A percentile compares a stretch with the other conserved stretches of the same genome.
Conservation (phyloP, 169 alveolate species). For the Cryptosporidium baileyi region DNA sequence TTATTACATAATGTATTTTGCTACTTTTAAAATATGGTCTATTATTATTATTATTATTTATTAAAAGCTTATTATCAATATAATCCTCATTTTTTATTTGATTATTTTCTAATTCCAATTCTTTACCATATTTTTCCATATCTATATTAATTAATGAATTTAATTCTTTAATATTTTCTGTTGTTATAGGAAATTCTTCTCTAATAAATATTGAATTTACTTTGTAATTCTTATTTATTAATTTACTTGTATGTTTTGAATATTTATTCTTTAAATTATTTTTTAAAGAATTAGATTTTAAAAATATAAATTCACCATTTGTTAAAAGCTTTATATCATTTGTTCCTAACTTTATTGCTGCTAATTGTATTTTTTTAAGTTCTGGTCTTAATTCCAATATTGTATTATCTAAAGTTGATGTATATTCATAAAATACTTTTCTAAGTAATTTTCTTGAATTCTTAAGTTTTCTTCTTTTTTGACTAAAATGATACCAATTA, state of each 20-base stretch:
- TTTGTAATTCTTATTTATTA: slow-evolving; percentile 13
- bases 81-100: neutral
- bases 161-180: slow-evolving; percentile 33
- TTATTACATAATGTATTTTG: slow-evolving; percentile 13
- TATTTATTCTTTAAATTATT: slow-evolving; percentile 13
- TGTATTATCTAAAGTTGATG: slow-evolving; percentile 46
- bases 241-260: slow-evolving; percentile 27
- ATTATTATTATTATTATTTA: neutral
- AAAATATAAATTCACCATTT: slow-evolving; percentile 32
- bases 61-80: neutral
- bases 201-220: neutral
- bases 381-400: slow-evolving; percentile 37
- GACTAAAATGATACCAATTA: slow-evolving; percentile 29
- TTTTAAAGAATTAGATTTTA: slow-evolving; percentile 3
- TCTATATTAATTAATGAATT: slow-evolving; percentile 18
- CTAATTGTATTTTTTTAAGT: neutral
- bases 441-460: slow-evolving; percentile 53
- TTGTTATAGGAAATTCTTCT: slow-evolving; percentile 48
- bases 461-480: slow-evolving; percentile 21
- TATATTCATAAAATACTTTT: slow-evolving; percentile 51
- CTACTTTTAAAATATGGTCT: slow-evolving; percentile 17
- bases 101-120: neutral
- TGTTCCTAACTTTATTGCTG: slow-evolving; percentile 19
- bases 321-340: slow-evolving; percentile 17
- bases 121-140: neutral